Percentiles rank a stretch among this genome's conserved stretches.
Evolutionary conservation across 129 eudicot species (phyloP).

Genomic region (Escallonia herrerae): DNA sequence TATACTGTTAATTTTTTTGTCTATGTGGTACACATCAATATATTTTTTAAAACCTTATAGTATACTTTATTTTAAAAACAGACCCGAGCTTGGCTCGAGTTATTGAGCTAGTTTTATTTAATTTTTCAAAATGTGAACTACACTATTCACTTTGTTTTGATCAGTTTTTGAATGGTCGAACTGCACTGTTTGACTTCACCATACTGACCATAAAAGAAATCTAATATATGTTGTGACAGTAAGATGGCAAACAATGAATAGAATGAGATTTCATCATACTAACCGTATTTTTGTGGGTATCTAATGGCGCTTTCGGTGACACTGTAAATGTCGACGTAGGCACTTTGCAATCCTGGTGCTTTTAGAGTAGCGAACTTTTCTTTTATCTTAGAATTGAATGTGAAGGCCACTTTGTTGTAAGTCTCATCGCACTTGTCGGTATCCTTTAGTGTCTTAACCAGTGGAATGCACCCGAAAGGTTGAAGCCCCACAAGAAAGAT

Average conservation of each 20-base stretch:
- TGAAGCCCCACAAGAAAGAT: conserved; percentile 51
- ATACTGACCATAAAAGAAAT: neutral
- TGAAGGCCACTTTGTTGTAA: conserved; percentile 40
- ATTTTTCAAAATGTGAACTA: too few relatives aligned
- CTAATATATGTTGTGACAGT: neutral
- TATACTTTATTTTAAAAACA: too few relatives aligned
- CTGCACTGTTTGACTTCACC: too few relatives aligned
- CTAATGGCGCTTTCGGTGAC: conserved; percentile 31
- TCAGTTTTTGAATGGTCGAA: too few relatives aligned
- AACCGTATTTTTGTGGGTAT: conserved; percentile 46
- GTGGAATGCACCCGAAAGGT: conserved; percentile 65
- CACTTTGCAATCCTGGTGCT: conserved; percentile 20
- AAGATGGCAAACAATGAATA: too few relatives aligned
- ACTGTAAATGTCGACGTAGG: conserved; percentile 33
- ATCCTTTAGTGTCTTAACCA: conserved; percentile 34
- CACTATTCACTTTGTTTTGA: too few relatives aligned
- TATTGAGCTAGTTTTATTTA: too few relatives aligned
- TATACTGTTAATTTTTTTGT: too few relatives aligned
- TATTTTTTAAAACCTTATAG: too few relatives aligned
- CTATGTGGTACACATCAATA: too few relatives aligned
- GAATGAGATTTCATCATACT: neutral
- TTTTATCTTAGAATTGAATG: conserved; percentile 35
- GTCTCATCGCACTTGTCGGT: conserved; percentile 31
- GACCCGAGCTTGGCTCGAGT: too few relatives aligned
- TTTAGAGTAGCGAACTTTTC: conserved; percentile 12